phyloP scores from a whole-genome alignment of 2,329 filamentous ascomycete species.

The Apiospora saccharicola region DNA sequence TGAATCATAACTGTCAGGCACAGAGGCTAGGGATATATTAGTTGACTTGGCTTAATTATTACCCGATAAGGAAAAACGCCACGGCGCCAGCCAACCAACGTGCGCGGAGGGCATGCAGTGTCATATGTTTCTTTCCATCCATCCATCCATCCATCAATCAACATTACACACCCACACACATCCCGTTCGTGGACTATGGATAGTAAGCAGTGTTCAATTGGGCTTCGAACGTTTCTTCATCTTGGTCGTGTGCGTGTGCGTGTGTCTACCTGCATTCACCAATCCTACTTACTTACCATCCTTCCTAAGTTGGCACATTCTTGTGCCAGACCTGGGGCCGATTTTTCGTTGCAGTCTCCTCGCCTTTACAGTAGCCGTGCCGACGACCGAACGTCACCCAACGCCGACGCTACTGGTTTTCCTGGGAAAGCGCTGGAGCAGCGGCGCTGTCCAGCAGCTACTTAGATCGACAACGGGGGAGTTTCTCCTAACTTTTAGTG shows the following conservation, averaged over 20 bases:
- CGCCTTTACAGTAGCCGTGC: constrained; percentile 9
- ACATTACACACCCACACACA: background rate
- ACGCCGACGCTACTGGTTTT: background rate
- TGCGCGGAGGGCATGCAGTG: background rate
- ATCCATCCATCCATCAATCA: background rate
- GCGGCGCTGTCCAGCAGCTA: background rate
- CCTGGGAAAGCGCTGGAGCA: constrained; percentile 22
- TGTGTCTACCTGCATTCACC: background rate
- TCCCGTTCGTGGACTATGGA: background rate
- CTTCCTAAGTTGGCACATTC: background rate
- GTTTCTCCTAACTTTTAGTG: background rate
- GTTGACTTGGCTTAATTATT: constrained; percentile 12
- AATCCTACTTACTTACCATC: background rate
- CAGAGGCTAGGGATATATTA: constrained; percentile 13
- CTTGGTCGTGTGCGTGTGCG: background rate
- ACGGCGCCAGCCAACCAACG: constrained; percentile 6
- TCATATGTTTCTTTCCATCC: background rate
- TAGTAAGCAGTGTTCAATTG: background rate
- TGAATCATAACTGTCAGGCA: constrained; percentile 17
- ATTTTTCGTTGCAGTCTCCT: background rate
- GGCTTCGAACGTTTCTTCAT: background rate
- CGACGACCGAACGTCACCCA: background rate
- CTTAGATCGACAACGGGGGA: constrained; percentile 18
- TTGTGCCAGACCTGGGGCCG: background rate
- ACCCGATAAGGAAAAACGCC: constrained; percentile 18